phyloP scores from a whole-genome alignment of 441 rosid genomes.

The Erysimum pusillum region DNA sequence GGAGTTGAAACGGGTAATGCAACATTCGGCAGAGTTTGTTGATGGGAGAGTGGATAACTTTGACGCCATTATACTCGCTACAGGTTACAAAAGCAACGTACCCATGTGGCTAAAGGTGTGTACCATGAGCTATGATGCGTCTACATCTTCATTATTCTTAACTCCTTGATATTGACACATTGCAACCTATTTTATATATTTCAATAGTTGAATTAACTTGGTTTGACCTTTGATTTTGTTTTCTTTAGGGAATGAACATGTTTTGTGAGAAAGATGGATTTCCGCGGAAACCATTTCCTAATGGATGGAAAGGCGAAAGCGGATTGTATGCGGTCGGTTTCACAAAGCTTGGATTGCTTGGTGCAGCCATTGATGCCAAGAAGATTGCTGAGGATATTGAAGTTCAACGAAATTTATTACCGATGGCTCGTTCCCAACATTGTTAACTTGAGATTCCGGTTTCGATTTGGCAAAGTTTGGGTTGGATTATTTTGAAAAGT shows the following conservation, averaged over 20 bases:
- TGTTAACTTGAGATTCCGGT: conserved; percentile 15
- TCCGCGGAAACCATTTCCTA: conserved; percentile 66
- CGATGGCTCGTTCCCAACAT: conserved; percentile 26
- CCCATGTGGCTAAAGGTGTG: conserved; percentile 83
- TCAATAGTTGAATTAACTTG: conserved; percentile 18
- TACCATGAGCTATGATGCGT: conserved; percentile 32
- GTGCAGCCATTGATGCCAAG: conserved; percentile 73
- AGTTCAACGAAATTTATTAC: conserved; percentile 44
- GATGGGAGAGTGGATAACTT: conserved; percentile 67
- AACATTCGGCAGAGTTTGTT: conserved; percentile 65
- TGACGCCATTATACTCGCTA: conserved; percentile 82
- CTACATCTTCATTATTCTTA: conserved; percentile 27
- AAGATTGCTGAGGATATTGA: conserved; percentile 71
- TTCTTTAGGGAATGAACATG: conserved; percentile 63
- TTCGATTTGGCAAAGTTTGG: conserved; percentile 17
- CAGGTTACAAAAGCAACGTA: conserved; percentile 90
- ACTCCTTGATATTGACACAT: conserved; percentile 15
- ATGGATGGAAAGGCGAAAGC: conserved; percentile 83
- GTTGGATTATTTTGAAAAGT: background rate
- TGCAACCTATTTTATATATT: background rate
- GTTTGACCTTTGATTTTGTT: conserved; percentile 13
- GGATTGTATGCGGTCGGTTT: conserved; percentile 92
- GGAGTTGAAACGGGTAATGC: conserved; percentile 62
- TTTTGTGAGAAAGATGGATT: conserved; percentile 74
- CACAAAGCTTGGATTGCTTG: conserved; percentile 76